Percentiles rank a stretch among this genome's conserved stretches.
Evolutionary conservation across 495 filamentous ascomycete species (phyloP).

Genomic region (Penicillium turbatum): DNA sequence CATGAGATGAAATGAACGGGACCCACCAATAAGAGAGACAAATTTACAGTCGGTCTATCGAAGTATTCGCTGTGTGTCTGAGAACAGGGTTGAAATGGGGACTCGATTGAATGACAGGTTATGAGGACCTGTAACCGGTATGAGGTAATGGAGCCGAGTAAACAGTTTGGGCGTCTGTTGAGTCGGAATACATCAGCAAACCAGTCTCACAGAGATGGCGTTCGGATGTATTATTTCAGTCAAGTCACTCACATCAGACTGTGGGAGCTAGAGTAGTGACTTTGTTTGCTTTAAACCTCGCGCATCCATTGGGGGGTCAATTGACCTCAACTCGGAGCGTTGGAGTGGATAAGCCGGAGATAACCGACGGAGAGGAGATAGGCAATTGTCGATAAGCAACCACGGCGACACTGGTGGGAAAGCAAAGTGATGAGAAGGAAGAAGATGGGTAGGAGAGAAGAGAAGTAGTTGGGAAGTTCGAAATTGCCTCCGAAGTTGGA

Average conservation of each 20-base stretch:
- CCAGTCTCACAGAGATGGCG: not conserved
- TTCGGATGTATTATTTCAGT: not conserved
- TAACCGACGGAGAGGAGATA: slow-evolving; percentile 30
- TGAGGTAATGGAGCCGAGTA: slow-evolving; percentile 14
- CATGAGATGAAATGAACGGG: slow-evolving; percentile 12
- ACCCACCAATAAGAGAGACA: slow-evolving; percentile 24
- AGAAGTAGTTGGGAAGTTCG: slow-evolving; percentile 9
- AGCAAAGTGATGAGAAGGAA: slow-evolving; percentile 4
- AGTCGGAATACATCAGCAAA: slow-evolving; percentile 12
- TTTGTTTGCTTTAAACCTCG: not conserved
- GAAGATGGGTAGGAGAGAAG: slow-evolving; percentile 7
- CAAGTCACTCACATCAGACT: slow-evolving; percentile 8
- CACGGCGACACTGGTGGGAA: not conserved
- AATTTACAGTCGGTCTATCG: slow-evolving; percentile 17
- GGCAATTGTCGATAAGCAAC: slow-evolving; percentile 31
- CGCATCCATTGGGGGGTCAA: slow-evolving; percentile 11
- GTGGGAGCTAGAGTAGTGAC: slow-evolving; percentile 2
- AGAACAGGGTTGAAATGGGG: not conserved
- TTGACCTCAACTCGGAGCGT: slow-evolving; percentile 6
- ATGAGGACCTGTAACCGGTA: slow-evolving; percentile 26
- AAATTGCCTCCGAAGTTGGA: slow-evolving; percentile 19
- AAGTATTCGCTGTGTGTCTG: not conserved
- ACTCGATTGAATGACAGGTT: slow-evolving; percentile 12
- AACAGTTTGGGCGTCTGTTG: slow-evolving; percentile 12
- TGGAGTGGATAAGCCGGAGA: slow-evolving; percentile 33